A percentile compares a stretch with the other conserved stretches of the same genome.
Conservation (phyloP, 768 basidiomycete genomes). For the Omphalotus guepiniiformis region DNA sequence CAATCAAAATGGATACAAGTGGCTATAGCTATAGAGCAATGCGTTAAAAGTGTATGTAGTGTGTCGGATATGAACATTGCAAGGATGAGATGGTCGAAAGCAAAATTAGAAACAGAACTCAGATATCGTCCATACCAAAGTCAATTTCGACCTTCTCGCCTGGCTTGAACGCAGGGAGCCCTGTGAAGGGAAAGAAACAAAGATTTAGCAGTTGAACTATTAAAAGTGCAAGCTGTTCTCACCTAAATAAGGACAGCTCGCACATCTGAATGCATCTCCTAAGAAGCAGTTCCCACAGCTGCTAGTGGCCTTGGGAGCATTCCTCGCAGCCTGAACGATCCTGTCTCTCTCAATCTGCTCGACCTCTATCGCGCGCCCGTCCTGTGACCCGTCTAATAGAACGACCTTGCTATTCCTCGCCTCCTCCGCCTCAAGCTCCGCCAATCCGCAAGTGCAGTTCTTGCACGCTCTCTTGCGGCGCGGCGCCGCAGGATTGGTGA, state of each 20-base stretch:
- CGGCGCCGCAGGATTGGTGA: constrained; percentile 39
- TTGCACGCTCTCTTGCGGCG: constrained; percentile 92
- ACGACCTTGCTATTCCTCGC: constrained; percentile 55
- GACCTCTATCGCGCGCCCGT: constrained; percentile 56
- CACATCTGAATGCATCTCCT: constrained; percentile 97
- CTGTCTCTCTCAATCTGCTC: constrained; percentile 58
- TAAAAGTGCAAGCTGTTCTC: constrained; percentile 27
- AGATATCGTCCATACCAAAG: constrained; percentile 87
- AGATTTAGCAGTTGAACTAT: constrained; percentile 9
- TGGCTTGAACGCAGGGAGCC: constrained; percentile 95
- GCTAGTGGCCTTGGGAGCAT: constrained; percentile 85
- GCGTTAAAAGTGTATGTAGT: neutral
- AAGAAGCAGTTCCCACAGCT: constrained; percentile 97
- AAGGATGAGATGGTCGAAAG: neutral
- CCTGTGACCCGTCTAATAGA: constrained; percentile 59
- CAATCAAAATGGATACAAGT: no score
- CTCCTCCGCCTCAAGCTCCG: constrained; percentile 90
- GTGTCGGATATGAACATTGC: neutral
- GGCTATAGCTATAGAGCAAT: no score
- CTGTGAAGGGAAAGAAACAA: no score
- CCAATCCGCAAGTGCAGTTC: constrained; percentile 92
- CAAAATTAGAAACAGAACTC: constrained; percentile 13
- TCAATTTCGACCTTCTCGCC: constrained; percentile 96
- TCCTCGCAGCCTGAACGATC: constrained; percentile 59
- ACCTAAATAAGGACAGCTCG: constrained; percentile 95